Evolutionary conservation across 495 filamentous ascomycete species (phyloP), one percentile per base, ranked within the genome.

Genomic region (Hypoxylon lenormandii): DNA sequence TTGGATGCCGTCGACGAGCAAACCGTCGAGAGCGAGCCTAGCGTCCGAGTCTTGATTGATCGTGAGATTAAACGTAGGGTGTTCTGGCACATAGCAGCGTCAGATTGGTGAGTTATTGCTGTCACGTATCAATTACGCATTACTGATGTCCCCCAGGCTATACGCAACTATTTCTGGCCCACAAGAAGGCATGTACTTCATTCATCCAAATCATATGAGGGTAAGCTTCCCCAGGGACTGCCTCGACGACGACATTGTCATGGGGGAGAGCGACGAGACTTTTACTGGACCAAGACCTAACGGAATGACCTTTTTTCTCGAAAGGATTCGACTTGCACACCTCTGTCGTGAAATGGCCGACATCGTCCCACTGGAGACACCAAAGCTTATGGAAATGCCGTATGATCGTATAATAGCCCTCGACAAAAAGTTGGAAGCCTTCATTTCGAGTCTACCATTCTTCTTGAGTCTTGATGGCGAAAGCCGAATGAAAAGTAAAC

Each of bases 161-260:
- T 50, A 71, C 2, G 60, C 70, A 36, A 26, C 64, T 12, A 40
- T 64, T n/a, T 60, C 55, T 21, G 83, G 83, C n/a, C 84, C 84
- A 1, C 82, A 85, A 46, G 82, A 85, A 46, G 78, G 79, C 56
- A 83, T 77, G 5, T 86, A 85, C 60, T 68, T 77, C 3, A 78
- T 85, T 12, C 73, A 80, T 30, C 80, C 79, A 1, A 64, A 72
- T 11, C 82, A 85, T 28, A 79, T 86, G 69, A 72, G 78, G 13
- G 78, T 83, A 16, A 72, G 76, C 1, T 62, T 73, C 54, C 83
- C 81, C 1, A 69, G 60, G 50, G 70, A 77, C 42, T 63, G 74
- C 45, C 61, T 60, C 42, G 73, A 76, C 18, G 73, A 72, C 15
- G 70, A 54, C 18, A 42, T 42, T 40, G 15, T 15, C 15, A n/a